These are phyloP conservation scores for Fonsecaea pedrosoi DNA, from an alignment of 2,329 filamentous ascomycete genomes.

Conservation along the genomic window DNA sequence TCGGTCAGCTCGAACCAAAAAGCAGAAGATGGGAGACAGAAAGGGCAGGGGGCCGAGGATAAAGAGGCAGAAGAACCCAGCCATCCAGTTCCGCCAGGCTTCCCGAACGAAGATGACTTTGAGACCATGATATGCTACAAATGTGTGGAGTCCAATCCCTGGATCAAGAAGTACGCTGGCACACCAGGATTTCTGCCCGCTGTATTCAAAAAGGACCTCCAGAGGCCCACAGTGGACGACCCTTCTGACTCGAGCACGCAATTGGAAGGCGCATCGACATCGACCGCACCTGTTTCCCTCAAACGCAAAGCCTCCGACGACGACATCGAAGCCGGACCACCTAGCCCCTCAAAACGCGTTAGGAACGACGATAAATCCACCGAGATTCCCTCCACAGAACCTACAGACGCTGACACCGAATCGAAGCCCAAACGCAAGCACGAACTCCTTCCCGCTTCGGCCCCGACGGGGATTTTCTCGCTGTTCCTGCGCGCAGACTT, in stretches of 20 bases:
- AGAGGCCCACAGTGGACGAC: constrained; percentile 22
- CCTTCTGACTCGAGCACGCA: neutral
- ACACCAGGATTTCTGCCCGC: constrained; percentile 78
- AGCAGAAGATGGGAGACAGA: constrained; percentile 44
- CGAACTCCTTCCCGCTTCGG: constrained; percentile 59
- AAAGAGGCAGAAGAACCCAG: constrained; percentile 42
- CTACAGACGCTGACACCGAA: constrained; percentile 4
- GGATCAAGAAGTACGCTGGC: constrained; percentile 88
- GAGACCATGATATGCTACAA: constrained; percentile 93
- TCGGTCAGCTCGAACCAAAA: constrained; percentile 48
- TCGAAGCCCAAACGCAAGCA: constrained; percentile 64
- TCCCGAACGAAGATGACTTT: constrained; percentile 87
- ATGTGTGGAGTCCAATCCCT: constrained; percentile 84
- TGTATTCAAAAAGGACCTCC: constrained; percentile 60
- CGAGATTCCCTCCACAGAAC: constrained; percentile 31
- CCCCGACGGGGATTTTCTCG: constrained; percentile 69
- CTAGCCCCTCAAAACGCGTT: constrained; percentile 64
- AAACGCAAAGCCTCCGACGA: constrained; percentile 56
- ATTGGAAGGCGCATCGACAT: neutral
- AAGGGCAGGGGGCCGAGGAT: constrained; percentile 20
- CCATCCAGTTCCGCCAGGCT: constrained; percentile 77
- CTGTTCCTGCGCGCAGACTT: constrained; percentile 83
- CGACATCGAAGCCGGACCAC: constrained; percentile 33
- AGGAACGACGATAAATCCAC: constrained; percentile 60
- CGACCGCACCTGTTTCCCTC: constrained; percentile 13